A percentile compares a stretch with the other conserved stretches of the same genome.
Evolutionary conservation across 495 filamentous ascomycete genomes (phyloP).

Genomic region (Penicillium verhagenii): DNA sequence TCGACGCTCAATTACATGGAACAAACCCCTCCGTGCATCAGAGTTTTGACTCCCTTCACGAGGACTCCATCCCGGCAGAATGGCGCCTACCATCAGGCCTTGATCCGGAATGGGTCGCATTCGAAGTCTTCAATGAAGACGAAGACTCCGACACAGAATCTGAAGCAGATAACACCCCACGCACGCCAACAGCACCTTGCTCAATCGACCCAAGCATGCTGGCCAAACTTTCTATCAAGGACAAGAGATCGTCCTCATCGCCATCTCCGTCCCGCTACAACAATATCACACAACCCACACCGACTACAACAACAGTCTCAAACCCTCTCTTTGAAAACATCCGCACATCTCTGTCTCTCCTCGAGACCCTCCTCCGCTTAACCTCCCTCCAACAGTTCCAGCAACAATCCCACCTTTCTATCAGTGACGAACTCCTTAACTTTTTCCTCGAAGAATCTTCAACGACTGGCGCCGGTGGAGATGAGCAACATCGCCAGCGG

Average conservation of each 20-base stretch:
- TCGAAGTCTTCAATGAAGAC: slow-evolving; percentile 78
- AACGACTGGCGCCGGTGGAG: slow-evolving; percentile 68
- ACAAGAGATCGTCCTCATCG: slow-evolving; percentile 20
- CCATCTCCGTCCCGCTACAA: slow-evolving; percentile 33
- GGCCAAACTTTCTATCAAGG: slow-evolving; percentile 39
- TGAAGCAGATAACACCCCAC: slow-evolving; percentile 41
- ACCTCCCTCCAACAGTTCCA: slow-evolving; percentile 95
- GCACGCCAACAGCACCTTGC: slow-evolving; percentile 15
- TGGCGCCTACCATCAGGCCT: slow-evolving; percentile 76
- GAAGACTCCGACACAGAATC: slow-evolving; percentile 60
- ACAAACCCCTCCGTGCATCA: slow-evolving; percentile 31
- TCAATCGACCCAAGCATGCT: slow-evolving; percentile 41
- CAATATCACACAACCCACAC: slow-evolving; percentile 8
- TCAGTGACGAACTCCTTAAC: slow-evolving; percentile 90
- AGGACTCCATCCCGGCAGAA: slow-evolving; percentile 40
- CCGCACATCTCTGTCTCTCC: slow-evolving; percentile 82
- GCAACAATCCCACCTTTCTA: slow-evolving; percentile 86
- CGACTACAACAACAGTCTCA: slow-evolving; percentile 37
- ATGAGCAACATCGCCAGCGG: slow-evolving; percentile 66
- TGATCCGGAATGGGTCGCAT: slow-evolving; percentile 93
- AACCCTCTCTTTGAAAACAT: slow-evolving; percentile 53
- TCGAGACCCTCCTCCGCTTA: slow-evolving; percentile 91
- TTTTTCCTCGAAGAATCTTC: slow-evolving; percentile 89
- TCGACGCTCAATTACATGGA: slow-evolving; percentile 66
- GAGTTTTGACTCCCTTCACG: slow-evolving; percentile 26